phyloP scores from a whole-genome alignment of 805 yeast genomes.

The Candida rishiriensis region DNA sequence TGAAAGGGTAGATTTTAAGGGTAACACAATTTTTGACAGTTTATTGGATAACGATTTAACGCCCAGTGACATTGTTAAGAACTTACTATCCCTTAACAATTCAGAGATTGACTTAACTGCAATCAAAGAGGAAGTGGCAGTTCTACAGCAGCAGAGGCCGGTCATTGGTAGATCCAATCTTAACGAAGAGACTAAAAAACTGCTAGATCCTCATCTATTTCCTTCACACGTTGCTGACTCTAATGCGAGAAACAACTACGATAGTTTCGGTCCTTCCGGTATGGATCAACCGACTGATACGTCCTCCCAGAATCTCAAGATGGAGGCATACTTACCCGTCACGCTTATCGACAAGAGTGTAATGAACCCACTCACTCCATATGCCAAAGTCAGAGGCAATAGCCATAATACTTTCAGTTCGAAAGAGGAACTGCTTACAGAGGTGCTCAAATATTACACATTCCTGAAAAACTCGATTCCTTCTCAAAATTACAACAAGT shows the following conservation, averaged over 20 bases:
- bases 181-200: background rate
- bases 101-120: conserved; percentile 3
- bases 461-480: conserved; percentile 17
- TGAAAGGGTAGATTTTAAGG: conserved; percentile 4
- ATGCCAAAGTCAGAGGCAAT: background rate
- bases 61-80: conserved; percentile 8
- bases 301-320: background rate
- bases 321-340: conserved; percentile 8
- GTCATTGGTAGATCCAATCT: background rate
- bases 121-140: conserved; percentile 6
- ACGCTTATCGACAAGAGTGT: conserved; percentile 8
- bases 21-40: background rate
- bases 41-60: conserved; percentile 9
- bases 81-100: conserved; percentile 8
- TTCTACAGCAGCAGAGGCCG: conserved; percentile 2
- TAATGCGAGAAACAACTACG: background rate
- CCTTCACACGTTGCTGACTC: background rate
- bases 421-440: conserved; percentile 11
- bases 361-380: conserved; percentile 10
- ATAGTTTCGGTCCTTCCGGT: background rate
- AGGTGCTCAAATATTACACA: conserved; percentile 6
- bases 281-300: background rate
- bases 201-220: background rate
- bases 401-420: conserved; percentile 8
- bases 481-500: conserved; percentile 1